Conservation (phyloP, 2,329 filamentous ascomycete species). For the Neofusicoccum umdonicola region DNA sequence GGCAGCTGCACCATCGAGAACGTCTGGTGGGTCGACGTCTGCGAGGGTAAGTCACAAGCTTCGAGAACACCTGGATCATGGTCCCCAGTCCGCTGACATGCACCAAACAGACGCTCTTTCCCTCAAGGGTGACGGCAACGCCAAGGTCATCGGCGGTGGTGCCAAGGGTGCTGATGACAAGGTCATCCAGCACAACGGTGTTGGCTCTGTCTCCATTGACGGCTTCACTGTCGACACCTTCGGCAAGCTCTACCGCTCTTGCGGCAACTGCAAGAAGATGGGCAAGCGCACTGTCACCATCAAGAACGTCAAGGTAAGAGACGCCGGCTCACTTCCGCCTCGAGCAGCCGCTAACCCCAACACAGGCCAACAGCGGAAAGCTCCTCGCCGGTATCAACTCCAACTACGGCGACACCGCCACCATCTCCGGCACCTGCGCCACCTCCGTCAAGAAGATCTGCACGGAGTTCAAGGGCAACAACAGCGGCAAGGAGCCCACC, state of each 20-base stretch:
- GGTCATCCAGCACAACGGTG: constrained; percentile 36
- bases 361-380: constrained; percentile 4
- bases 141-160: constrained; percentile 30
- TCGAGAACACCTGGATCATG: constrained; percentile 49
- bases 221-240: constrained; percentile 29
- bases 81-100: constrained; percentile 36
- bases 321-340: not conserved
- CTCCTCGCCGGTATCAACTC: constrained; percentile 23
- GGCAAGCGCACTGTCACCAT: constrained; percentile 29
- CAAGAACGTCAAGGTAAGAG: not conserved
- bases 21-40: constrained; percentile 32
- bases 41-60: constrained; percentile 40
- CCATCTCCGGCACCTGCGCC: constrained; percentile 21
- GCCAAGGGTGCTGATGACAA: constrained; percentile 29
- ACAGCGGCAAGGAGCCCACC: constrained; percentile 47
- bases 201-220: constrained; percentile 29
- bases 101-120: constrained; percentile 31
- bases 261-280: constrained; percentile 31
- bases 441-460: constrained; percentile 35
- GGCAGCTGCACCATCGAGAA: constrained; percentile 47
- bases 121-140: constrained; percentile 24
- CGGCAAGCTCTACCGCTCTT: constrained; percentile 28
- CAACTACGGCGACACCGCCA: constrained; percentile 48
- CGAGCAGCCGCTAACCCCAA: not conserved
- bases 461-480: constrained; percentile 40